Conservation (phyloP, 1,284 basidiomycete species). For the Thelephora terrestris region DNA sequence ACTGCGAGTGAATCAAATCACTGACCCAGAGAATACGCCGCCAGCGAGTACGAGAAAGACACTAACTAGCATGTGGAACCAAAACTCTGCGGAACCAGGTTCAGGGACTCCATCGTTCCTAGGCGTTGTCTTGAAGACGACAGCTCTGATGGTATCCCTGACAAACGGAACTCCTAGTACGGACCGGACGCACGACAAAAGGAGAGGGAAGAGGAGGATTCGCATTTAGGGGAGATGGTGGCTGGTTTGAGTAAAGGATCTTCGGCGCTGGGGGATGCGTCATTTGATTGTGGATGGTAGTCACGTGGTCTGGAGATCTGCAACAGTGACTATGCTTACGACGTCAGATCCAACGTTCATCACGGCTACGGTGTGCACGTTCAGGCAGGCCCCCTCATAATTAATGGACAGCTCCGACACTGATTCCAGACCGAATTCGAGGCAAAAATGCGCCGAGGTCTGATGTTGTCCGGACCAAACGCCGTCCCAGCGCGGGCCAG, state of each 20-base stretch:
- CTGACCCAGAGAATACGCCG: conserved; percentile 81
- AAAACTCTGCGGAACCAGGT: conserved; percentile 43
- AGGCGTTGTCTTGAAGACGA: neutral
- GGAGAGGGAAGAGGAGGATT: neutral
- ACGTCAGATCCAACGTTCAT: no score
- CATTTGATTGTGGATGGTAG: no score
- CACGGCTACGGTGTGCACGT: no score
- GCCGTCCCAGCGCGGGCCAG: no score
- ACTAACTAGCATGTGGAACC: conserved; percentile 60
- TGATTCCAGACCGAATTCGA: no score
- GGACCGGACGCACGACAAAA: neutral
- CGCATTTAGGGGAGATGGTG: conserved; percentile 1
- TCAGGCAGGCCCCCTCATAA: no score
- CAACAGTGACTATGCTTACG: no score
- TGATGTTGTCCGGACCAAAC: no score
- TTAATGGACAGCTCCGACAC: no score
- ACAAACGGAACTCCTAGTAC: conserved; percentile 2
- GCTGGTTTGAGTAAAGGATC: neutral
- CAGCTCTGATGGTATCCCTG: neutral
- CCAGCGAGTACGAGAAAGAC: conserved; percentile 62
- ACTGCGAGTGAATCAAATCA: conserved; percentile 6
- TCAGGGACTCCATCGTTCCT: conserved; percentile 18
- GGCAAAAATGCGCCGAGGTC: no score
- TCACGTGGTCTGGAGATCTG: no score
- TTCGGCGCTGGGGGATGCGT: no score